These are phyloP conservation scores for Cenchrus purpureus DNA, from an alignment of 176 grass and related monocot genomes.

Conservation along the genomic window DNA sequence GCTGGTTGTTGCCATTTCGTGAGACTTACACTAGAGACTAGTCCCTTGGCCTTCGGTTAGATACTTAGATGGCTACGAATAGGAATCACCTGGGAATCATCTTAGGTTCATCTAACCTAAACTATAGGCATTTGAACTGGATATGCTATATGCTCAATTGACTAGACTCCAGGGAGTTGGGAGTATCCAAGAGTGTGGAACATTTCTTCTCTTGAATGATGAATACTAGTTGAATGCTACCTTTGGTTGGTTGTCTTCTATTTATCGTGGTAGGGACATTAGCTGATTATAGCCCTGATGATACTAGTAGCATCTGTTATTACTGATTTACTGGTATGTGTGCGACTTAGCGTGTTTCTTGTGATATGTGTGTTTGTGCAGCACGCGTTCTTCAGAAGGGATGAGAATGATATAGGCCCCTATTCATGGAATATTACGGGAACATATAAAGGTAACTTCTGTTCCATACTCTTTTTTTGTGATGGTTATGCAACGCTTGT, in stretches of 20 bases:
- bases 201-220: background rate
- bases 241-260: background rate
- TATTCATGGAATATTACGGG: constrained; percentile 97
- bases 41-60: background rate
- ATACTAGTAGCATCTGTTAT: background rate
- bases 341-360: background rate
- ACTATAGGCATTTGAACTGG: background rate
- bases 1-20: background rate
- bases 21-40: background rate
- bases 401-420: constrained; percentile 71
- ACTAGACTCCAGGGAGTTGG: too few species aligned
- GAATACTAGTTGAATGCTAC: background rate
- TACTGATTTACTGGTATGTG: background rate
- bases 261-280: background rate
- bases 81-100: background rate
- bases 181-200: background rate
- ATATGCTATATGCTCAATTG: background rate
- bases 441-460: constrained; percentile 74
- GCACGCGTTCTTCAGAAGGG: constrained; percentile 79
- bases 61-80: background rate
- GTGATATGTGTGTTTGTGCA: constrained; percentile 40
- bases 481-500: background rate
- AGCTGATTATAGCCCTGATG: background rate
- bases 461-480: background rate
- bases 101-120: background rate